These are phyloP conservation scores for Neofusicoccum laricinum DNA, from an alignment of 2,329 filamentous ascomycete species.

Conservation along the genomic window DNA sequence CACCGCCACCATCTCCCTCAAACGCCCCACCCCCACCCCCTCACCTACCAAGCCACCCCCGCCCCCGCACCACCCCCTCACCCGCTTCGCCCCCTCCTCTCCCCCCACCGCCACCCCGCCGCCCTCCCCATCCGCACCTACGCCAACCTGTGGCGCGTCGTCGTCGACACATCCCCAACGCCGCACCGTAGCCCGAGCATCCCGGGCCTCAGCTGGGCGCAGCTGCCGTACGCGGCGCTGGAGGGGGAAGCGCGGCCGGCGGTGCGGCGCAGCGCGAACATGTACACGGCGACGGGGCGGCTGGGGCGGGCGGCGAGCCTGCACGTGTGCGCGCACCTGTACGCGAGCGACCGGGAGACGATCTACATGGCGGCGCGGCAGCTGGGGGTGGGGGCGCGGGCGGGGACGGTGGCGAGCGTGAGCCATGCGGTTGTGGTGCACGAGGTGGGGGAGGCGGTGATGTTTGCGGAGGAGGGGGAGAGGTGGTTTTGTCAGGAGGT, in stretches of 20 bases:
- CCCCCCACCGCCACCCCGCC: no score
- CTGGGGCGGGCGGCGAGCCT: slow-evolving; percentile 38
- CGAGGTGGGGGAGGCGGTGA: background rate
- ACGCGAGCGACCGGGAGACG: slow-evolving; percentile 55
- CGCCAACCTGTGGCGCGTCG: no score
- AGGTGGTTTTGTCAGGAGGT: slow-evolving; percentile 34
- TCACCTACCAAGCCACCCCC: background rate
- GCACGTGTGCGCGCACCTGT: slow-evolving; percentile 57
- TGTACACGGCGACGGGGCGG: no score
- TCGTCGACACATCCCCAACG: no score
- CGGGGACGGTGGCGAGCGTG: background rate
- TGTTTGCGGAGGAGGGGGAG: slow-evolving; percentile 22
- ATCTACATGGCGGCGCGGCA: slow-evolving; percentile 52
- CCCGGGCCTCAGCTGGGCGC: no score
- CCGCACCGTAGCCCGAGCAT: no score
- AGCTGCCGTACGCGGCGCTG: no score
- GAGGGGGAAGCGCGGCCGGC: no score
- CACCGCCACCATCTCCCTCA: slow-evolving; percentile 52
- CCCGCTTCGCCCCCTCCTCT: no score
- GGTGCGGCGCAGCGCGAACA: no score
- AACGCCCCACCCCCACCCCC: slow-evolving; percentile 26
- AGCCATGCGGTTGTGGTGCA: background rate
- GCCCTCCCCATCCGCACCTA: no score
- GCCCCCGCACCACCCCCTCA: background rate
- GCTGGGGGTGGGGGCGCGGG: slow-evolving; percentile 16